These are phyloP conservation scores for Collariella sp. DNA, from an alignment of 495 filamentous ascomycete genomes.

Conservation along the genomic window DNA sequence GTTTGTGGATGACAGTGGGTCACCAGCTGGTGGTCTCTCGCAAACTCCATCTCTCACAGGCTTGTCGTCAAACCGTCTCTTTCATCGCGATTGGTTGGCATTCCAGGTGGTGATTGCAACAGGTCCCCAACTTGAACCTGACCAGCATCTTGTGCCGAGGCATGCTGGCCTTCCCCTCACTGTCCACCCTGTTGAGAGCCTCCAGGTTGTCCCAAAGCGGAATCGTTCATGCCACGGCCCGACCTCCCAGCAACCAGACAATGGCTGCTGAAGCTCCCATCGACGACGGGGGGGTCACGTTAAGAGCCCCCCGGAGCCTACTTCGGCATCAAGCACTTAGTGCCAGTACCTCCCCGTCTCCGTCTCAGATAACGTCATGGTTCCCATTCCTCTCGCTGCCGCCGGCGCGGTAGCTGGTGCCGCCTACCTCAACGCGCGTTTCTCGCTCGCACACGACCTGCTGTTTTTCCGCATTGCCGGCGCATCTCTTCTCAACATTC, in stretches of 20 bases:
- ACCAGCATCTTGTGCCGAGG: not conserved
- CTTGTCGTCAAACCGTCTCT: too few relatives aligned
- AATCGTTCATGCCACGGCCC: not conserved
- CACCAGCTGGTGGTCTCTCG: too few relatives aligned
- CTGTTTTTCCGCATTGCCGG: conserved; percentile 43
- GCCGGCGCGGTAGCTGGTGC: conserved; percentile 58
- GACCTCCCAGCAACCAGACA: not conserved
- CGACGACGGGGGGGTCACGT: not conserved
- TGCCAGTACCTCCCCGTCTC: not conserved
- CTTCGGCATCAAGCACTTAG: not conserved
- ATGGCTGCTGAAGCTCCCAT: not conserved
- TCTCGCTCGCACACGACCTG: conserved; percentile 58
- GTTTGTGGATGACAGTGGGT: too few relatives aligned
- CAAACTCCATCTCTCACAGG: too few relatives aligned
- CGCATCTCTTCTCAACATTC: conserved; percentile 31
- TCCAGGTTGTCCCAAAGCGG: conserved; percentile 1
- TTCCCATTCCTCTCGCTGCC: conserved; percentile 32
- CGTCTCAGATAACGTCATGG: not conserved
- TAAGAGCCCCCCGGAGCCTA: not conserved
- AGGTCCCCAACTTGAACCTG: not conserved
- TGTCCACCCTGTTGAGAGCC: not conserved
- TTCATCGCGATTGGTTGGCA: not conserved
- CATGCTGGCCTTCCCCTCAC: conserved; percentile 7
- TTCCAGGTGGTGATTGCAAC: not conserved
- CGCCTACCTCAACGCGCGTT: conserved; percentile 75